Base-by-base conservation (phyloP, 495 filamentous ascomycete species). In the Penicillium lividum region DNA sequence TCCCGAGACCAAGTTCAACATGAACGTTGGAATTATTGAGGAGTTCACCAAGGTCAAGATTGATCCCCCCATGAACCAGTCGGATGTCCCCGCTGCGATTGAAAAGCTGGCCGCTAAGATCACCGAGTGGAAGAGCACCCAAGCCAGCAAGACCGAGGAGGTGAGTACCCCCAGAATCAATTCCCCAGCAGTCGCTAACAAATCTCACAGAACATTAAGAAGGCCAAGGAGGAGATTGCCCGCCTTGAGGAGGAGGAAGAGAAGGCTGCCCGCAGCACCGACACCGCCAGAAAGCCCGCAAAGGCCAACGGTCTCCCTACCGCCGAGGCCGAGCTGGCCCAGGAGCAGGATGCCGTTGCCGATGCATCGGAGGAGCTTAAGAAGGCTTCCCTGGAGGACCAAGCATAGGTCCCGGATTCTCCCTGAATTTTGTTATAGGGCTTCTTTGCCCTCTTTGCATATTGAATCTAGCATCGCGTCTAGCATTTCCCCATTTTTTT, bases 31-130 rank as follows among this genome's bases (percentile, higher is more conserved):
- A 56, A 85, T 97, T 54, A 89, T 99, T 49, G 93, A 96, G 74
- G 88, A 97, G 70, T 88, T 96, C 49, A 79, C 80, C 63, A 89
- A 90, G 74, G 71, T 97, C 64, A 87, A 87, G 69, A 83, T 97
- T 62, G 88, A 94, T 51, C 87, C 92, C 44, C 95, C 94, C 4
- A 91, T 90, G 84, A 87, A 82, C 71, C 87, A 91, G 66, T 77
- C 84, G 30, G 94, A 93, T 65, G 87, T 97, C 7, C 85, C 92
- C 8, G 79, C 78, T 44, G 83, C 83, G 3, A 73, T 89, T 11
- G 92, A 97, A 82, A 93, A 96, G 80, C 81, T 98, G 63, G 91
- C 91, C 70, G 89, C 82, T 57, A 98, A 98, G 81, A 79, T 96
- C 40, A 87, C 86, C n/a, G 82, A 88, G 64, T 99, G 93, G 91